Base-by-base conservation (phyloP, 306 rosid species). In the Glycine tomentella region DNA sequence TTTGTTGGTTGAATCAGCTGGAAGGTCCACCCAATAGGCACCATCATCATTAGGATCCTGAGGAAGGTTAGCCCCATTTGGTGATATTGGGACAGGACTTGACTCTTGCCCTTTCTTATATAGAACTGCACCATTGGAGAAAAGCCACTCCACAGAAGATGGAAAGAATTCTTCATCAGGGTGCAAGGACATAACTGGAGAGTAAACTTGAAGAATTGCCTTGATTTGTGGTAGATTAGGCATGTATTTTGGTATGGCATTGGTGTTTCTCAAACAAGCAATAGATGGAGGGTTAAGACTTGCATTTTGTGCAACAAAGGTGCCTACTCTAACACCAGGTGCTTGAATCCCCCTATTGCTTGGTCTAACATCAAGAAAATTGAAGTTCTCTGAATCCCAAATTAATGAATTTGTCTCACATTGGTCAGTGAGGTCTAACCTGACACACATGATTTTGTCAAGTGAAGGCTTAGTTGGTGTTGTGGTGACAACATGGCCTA, bases 21-120 rank as follows among this genome's bases (percentile, higher is more conserved):
- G 97, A 1, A 92, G 84, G 81, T 91, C 93, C 8, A 94, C 0
- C 97, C 97, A 94, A 78, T 83, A 94, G 6, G 86, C 81, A 14
- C 92, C 97, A 38, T 92, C 98, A 25, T 76, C 90, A 61, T 84
- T 49, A 13, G 88, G 93, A 15, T 89, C 97, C 34, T 87, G 94
- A 45, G 97, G 98, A 16, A 92, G 92, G 75, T 91, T 92, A 6
- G 91, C 51, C 4, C 98, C 97, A 3, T 66, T 77, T 25, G 84
- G 83, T 4, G 83, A 78, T 6, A 91, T 76, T 4, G 83, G 16
- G 2, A 83, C 74, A 16, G 96, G 94, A 3, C 76, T 87, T 38
- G 92, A 68, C 42, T 87, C 90, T 16, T 87, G 64, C 1, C 90
- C 87, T 58, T 85, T 87, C 20, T 83, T 75, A 36, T 86, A 88